These are phyloP conservation scores for Chimonanthus salicifolius DNA, from an alignment of 164 flowering plant genomes.

Conservation along the genomic window DNA sequence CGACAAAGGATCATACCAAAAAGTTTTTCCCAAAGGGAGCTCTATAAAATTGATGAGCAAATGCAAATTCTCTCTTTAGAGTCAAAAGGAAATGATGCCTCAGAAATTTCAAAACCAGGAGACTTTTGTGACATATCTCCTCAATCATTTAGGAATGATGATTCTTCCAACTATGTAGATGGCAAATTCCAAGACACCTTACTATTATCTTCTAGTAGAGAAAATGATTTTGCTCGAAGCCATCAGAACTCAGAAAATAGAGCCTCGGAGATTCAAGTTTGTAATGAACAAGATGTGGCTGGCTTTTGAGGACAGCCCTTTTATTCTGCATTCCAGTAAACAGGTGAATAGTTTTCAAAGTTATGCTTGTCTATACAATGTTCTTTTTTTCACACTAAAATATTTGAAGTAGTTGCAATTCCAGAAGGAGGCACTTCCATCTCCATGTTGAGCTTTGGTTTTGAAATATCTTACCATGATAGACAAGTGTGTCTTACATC, in stretches of 20 bases:
- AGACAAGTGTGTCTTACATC: neutral
- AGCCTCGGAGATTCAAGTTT: conserved; percentile 5
- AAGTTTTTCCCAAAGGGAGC: conserved; percentile 11
- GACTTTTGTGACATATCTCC: conserved; percentile 15
- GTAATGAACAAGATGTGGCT: conserved; percentile 11
- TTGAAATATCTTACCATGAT: neutral
- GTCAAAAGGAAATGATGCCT: conserved; percentile 5
- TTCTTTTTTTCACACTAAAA: neutral
- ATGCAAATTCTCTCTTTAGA: conserved; percentile 14
- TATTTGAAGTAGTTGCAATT: neutral
- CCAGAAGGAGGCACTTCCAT: neutral
- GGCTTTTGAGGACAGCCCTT: conserved; percentile 17
- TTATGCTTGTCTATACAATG: neutral
- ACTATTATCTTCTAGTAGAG: conserved; percentile 5
- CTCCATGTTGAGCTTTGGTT: neutral
- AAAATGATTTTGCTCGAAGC: conserved; percentile 9
- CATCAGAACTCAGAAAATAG: conserved; percentile 17
- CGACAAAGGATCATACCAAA: neutral
- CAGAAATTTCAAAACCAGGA: conserved; percentile 11
- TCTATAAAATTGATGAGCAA: conserved; percentile 7
- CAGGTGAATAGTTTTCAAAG: conserved; percentile 28
- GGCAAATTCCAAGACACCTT: neutral
- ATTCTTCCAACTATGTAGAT: conserved; percentile 7
- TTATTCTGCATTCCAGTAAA: conserved; percentile 1
- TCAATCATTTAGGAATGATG: conserved; percentile 15